These are phyloP conservation scores for Calcarisporium arbuscula DNA, from an alignment of 2,329 filamentous ascomycete species.

Conservation along the genomic window DNA sequence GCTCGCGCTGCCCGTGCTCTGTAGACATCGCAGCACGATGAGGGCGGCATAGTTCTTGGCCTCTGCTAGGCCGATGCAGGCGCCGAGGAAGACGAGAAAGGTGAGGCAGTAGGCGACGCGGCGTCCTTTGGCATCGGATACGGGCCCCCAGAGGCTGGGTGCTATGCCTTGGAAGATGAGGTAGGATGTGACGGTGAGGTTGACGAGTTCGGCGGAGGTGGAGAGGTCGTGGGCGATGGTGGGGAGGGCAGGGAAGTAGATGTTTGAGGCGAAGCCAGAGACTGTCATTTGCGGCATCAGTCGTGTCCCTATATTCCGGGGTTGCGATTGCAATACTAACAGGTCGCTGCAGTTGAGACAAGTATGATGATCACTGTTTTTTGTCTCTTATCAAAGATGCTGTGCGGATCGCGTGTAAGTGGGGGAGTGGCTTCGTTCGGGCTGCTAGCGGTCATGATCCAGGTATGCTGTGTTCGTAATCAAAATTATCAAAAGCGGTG, in stretches of 20 bases:
- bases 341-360: conserved; percentile 44
- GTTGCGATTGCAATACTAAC: conserved; percentile 24
- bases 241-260: conserved; percentile 44
- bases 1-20: conserved; percentile 45
- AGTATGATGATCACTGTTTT: conserved; percentile 40
- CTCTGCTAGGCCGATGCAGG: conserved; percentile 38
- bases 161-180: conserved; percentile 47
- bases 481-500: no score
- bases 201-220: no score
- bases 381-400: conserved; percentile 43
- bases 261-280: conserved; percentile 35
- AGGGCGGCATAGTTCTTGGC: conserved; percentile 37
- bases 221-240: conserved; percentile 35
- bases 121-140: conserved; percentile 43
- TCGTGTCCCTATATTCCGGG: background rate
- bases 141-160: conserved; percentile 41
- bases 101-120: conserved; percentile 40
- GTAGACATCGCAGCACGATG: conserved; percentile 41
- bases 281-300: conserved; percentile 21
- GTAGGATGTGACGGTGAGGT: conserved; percentile 35
- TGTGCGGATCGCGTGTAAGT: conserved; percentile 36
- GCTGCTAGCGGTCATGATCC: no score
- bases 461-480: no score
- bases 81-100: conserved; percentile 38
- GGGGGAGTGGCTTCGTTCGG: no score